These are phyloP conservation scores for Xylariales sp. DNA, from an alignment of 2,329 filamentous ascomycete genomes.

Conservation along the genomic window DNA sequence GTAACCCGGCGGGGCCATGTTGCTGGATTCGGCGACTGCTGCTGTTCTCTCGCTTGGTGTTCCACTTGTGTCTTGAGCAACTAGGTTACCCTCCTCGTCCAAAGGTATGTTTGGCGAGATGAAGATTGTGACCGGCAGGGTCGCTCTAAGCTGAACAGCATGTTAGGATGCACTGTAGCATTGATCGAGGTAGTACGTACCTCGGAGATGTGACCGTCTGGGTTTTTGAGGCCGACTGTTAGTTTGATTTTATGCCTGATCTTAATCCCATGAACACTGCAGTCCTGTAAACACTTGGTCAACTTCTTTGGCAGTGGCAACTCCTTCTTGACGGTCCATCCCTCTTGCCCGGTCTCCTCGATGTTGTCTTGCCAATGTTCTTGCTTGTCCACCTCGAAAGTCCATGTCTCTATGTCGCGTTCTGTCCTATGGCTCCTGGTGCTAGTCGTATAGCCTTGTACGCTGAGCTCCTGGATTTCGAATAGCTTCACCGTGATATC, in stretches of 20 bases:
- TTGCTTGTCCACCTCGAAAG: conserved; percentile 48
- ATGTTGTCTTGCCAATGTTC: conserved; percentile 67
- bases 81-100: conserved; percentile 78
- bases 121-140: conserved; percentile 86
- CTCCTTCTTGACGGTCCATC: conserved; percentile 56
- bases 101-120: conserved; percentile 92
- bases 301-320: conserved; percentile 75
- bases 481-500: conserved; percentile 75
- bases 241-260: conserved; percentile 89
- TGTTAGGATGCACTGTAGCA: conserved; percentile 10
- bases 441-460: conserved; percentile 40
- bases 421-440: conserved; percentile 55
- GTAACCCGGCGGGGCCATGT: conserved; percentile 85
- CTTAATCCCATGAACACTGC: conserved; percentile 85
- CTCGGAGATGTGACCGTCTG: conserved; percentile 91
- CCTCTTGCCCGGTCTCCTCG: conserved; percentile 62
- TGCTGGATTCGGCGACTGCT: conserved; percentile 49
- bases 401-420: conserved; percentile 59
- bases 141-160: conserved; percentile 65
- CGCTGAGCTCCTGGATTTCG: conserved; percentile 67
- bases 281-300: conserved; percentile 80
- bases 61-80: conserved; percentile 53
- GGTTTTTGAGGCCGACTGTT: conserved; percentile 86
- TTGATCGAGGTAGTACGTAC: conserved; percentile 37
- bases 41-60: conserved; percentile 27